Evolutionary conservation across 805 yeast species (phyloP), one percentile per base, ranked within the genome.

Genomic region (Ogataea angusta): DNA sequence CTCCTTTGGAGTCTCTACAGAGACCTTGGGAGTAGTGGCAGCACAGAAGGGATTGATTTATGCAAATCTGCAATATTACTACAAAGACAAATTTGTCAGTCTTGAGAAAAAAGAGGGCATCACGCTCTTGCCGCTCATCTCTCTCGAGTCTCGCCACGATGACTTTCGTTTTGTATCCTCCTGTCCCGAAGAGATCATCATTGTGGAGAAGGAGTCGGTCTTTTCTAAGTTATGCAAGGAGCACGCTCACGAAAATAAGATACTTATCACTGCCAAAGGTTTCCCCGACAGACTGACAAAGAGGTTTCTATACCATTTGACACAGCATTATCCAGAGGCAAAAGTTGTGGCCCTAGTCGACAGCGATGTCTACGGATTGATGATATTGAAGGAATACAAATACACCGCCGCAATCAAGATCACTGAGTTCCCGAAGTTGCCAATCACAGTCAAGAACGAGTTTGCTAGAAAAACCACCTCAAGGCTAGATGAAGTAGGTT

Each of bases 191-290:
- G 63, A 56, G 38, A 58, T 76, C 2, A 41, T 74, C 6, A 64
- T 76, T 0, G 59, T 77, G 7, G 82, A 76, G 51, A 76, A 76
- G 43, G 81, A 76, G 43, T 69, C 82, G 0, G 64, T 74, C 2
- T 71, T 72, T 47, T 61, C 63, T 21, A 63, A 63, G 9, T 25
- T 72, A 7, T 55, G 58, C 24, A 39, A 42, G 3, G 19, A 36
- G 3, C 38, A 40, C n/a, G 24, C 32, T 3, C 26, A 29, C 16
- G 15, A 32, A 10, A 43, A 47, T 12, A 44, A 48, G 7, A 45
- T 76, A 2, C 25, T 76, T 0, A 57, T 83, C 7, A 81, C 88
- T 0, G 87, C 85, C 0, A 77, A 75, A 53, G 89, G 89, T 4
- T 80, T 68, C 50, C 87, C 89, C 0, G 89, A 82, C 54, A 51